Conservation (phyloP, 2,329 filamentous ascomycete genomes). For the Capronia coronata region DNA sequence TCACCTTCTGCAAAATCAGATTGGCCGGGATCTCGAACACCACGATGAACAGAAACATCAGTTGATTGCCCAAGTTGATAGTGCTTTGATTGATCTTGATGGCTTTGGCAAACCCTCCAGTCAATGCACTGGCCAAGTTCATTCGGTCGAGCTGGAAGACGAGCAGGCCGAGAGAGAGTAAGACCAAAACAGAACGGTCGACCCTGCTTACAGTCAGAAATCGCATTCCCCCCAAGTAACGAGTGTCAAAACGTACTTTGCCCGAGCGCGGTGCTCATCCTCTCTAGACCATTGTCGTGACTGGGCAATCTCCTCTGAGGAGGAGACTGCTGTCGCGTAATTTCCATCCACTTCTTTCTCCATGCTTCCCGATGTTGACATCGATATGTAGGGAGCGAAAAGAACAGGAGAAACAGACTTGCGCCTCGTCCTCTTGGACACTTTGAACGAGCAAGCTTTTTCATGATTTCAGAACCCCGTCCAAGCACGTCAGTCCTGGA, state of each 20-base stretch:
- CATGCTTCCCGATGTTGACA: neutral
- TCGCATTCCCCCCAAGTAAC: neutral
- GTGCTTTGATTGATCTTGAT: conserved; percentile 47
- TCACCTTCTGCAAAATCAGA: conserved; percentile 47
- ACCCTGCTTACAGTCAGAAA: neutral
- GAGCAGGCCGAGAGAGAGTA: neutral
- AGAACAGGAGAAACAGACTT: no score
- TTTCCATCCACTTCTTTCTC: neutral
- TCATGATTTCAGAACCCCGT: neutral
- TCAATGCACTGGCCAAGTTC: conserved; percentile 48
- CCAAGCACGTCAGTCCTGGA: neutral
- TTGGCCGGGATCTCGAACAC: conserved; percentile 47
- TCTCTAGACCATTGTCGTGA: neutral
- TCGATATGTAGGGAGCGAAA: neutral
- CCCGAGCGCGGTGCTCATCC: neutral
- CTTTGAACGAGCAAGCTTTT: neutral
- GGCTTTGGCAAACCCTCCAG: conserved; percentile 48
- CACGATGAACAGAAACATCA: conserved; percentile 48
- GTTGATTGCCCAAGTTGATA: conserved; percentile 50
- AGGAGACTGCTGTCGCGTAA: neutral
- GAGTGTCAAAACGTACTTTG: neutral
- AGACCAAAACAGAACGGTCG: neutral
- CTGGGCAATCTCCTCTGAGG: neutral
- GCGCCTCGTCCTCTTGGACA: no score
- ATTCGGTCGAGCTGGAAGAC: conserved; percentile 19